These are phyloP conservation scores for Amauroascus verrucosus DNA, from an alignment of 2,329 filamentous ascomycete species.

Conservation along the genomic window DNA sequence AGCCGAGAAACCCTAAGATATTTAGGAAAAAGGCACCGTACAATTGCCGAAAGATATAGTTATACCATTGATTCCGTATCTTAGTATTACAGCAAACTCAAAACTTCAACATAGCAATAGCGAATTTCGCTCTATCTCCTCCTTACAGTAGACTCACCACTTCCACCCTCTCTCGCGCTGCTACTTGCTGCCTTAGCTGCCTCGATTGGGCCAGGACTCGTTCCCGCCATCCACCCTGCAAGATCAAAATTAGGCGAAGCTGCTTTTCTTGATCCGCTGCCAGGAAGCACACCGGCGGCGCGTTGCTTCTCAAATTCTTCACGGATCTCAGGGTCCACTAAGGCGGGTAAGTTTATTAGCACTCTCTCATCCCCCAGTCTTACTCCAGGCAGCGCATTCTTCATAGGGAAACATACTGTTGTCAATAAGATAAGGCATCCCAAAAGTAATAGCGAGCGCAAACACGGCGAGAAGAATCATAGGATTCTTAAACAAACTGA, in stretches of 20 bases:
- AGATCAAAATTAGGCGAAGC: conserved; percentile 55
- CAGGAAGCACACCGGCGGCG: conserved; percentile 59
- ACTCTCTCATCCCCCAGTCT: not conserved
- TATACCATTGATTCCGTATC: not conserved
- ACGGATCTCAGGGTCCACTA: conserved; percentile 94
- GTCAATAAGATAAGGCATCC: conserved; percentile 90
- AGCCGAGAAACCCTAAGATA: no score
- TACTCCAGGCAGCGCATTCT: not conserved
- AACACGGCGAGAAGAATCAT: conserved; percentile 91
- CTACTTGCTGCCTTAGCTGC: conserved; percentile 24
- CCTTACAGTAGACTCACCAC: not conserved
- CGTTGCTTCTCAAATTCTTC: conserved; percentile 89
- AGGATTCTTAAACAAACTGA: conserved; percentile 79
- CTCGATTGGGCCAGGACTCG: conserved; percentile 25
- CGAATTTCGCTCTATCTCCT: conserved; percentile 2
- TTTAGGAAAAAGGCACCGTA: no score
- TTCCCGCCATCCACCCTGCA: conserved; percentile 57
- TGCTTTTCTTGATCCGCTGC: conserved; percentile 26
- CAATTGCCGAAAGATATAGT: not conserved
- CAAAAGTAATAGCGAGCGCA: conserved; percentile 72
- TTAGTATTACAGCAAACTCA: not conserved
- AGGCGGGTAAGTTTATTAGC: not conserved
- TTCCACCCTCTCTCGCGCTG: conserved; percentile 2
- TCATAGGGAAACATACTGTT: conserved; percentile 59
- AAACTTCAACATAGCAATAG: not conserved